Evolutionary conservation across 169 alveolate genomes (phyloP).

Genomic region (Cytauxzoon felis): DNA sequence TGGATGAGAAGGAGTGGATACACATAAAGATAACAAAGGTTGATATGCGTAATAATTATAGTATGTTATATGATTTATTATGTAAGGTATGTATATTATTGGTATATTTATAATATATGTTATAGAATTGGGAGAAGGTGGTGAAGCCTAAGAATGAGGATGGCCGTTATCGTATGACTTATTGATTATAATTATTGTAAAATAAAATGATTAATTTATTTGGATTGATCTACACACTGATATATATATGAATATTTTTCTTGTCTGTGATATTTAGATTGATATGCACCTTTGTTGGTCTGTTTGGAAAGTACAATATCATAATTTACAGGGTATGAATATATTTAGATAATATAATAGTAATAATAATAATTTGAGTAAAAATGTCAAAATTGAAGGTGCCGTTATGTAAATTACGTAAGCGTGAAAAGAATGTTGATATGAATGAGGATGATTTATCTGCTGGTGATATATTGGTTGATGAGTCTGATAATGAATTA

Average conservation of each 20-base stretch:
- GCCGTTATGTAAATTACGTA: conserved; percentile 49
- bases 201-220: too few relatives aligned
- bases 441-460: conserved; percentile 19
- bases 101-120: background rate
- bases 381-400: conserved; percentile 22
- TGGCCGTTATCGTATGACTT: conserved; percentile 76
- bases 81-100: conserved; percentile 62
- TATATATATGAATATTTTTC: background rate
- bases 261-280: background rate
- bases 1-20: conserved; percentile 86
- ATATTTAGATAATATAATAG: too few relatives aligned
- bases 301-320: background rate
- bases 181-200: too few relatives aligned
- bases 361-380: too few relatives aligned
- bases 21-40: conserved; percentile 80
- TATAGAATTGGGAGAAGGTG: conserved; percentile 80
- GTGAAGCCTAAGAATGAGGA: conserved; percentile 82
- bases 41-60: conserved; percentile 85
- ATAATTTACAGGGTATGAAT: too few relatives aligned
- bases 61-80: conserved; percentile 83
- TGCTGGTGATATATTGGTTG: conserved; percentile 28
- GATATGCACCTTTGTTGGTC: conserved; percentile 24
- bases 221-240: background rate
- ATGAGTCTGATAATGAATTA: conserved; percentile 54
- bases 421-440: conserved; percentile 16